Percentiles rank a stretch among this genome's conserved stretches.
Evolutionary conservation across 1,284 basidiomycete species (phyloP).

Genomic region (Fomes fomentarius): DNA sequence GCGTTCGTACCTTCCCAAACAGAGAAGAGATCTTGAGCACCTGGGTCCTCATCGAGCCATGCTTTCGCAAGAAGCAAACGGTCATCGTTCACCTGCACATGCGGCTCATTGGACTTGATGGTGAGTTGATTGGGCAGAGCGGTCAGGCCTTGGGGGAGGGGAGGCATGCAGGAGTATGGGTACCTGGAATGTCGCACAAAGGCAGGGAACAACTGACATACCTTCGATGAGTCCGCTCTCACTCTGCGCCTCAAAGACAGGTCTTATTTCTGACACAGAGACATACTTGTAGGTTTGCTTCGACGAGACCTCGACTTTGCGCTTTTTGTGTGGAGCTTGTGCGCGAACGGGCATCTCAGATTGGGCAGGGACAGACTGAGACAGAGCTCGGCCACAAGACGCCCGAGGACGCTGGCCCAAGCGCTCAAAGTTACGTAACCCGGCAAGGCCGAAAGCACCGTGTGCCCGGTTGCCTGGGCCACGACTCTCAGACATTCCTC

Average conservation of each 20-base stretch:
- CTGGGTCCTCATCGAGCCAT: slow-evolving; percentile 62
- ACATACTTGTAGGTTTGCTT: slow-evolving; percentile 26
- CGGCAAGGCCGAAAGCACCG: no score
- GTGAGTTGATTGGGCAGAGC: slow-evolving; percentile 57
- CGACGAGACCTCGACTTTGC: slow-evolving; percentile 19
- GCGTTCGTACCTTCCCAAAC: slow-evolving; percentile 58
- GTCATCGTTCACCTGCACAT: slow-evolving; percentile 55
- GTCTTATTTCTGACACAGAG: slow-evolving; percentile 32
- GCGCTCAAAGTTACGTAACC: no score
- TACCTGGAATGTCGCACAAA: background rate
- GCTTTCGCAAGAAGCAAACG: slow-evolving; percentile 58
- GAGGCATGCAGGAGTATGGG: slow-evolving; percentile 1
- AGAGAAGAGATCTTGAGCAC: slow-evolving; percentile 61
- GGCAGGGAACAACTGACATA: slow-evolving; percentile 6
- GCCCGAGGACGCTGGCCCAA: no score
- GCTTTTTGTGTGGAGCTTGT: slow-evolving; percentile 11
- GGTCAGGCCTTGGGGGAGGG: slow-evolving; percentile 28
- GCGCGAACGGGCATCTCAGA: slow-evolving; percentile 15
- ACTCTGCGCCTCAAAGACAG: slow-evolving; percentile 29
- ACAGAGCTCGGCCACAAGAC: no score
- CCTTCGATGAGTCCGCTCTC: slow-evolving; percentile 32
- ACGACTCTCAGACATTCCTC: no score
- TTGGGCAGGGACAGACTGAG: background rate
- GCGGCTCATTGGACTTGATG: slow-evolving; percentile 44
- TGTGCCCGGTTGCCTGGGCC: no score